Base-by-base conservation (phyloP, 2,329 filamentous ascomycete genomes). In the Fusarium sp. region DNA sequence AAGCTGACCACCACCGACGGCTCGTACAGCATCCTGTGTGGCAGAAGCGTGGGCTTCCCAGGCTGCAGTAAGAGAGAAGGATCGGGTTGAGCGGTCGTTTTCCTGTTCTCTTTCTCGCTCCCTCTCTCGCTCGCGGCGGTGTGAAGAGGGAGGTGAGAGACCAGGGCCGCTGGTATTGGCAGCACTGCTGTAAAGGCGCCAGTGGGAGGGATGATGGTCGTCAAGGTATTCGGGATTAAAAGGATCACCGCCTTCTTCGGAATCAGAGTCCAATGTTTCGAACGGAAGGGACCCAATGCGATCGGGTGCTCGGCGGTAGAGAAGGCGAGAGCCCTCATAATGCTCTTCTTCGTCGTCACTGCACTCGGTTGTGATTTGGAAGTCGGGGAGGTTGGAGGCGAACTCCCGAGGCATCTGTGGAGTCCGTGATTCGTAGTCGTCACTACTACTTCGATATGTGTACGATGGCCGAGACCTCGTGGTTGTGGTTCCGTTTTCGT, bases 371-470 rank as follows among this genome's bases (percentile, higher is more conserved):
- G 85, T 88, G 40, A 90, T 83, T 57, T 81, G 82, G 69, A 88
- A 88, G 16, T 84, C 83, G 7, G 84, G 82, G 12, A 82, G 79
- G 40, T 82, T 78, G 25, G 78, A 75, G 14, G 81, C 81, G 66
- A 90, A 90, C 64, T 89, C 87, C 3, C 80, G 78, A 3, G 88
- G 88, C 70, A 90, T 87, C 72, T 88, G 86, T 4, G 87, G 86
- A 29, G 83, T 81, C 22, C 83, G 81, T 49, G 81, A 77, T 52
- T 86, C 80, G 20, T 82, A 79, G 20, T 84, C 83, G 18, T 86
- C 81, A 24, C 80, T 78, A 37, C 77, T 70, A 18, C 71, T 53
- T 30, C 78, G 81, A 46, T 84, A 80, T 58, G 82, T 80, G 68
- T 83, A 84, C 22, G 84, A 75, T n/a, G 62, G 52, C 42, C 83